Conservation (phyloP, 176 grass and related monocot genomes). For the Triticum monococcum region DNA sequence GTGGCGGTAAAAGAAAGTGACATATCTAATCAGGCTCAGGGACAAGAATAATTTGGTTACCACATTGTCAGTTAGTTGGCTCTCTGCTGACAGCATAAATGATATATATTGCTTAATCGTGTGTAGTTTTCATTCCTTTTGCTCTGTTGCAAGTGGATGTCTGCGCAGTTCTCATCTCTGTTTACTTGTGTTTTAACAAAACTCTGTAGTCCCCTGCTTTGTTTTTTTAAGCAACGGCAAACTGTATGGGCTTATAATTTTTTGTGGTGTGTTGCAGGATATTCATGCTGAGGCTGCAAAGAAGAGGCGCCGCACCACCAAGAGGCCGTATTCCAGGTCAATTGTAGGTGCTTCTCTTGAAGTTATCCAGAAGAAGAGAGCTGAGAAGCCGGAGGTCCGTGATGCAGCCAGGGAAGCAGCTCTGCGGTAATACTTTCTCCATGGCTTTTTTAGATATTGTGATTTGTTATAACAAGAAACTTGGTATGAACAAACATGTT, state of each 20-base stretch:
- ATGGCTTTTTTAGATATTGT: neutral
- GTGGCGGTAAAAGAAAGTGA: neutral
- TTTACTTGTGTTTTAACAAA: neutral
- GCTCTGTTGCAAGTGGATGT: neutral
- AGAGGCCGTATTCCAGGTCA: constrained; percentile 41
- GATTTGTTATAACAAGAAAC: neutral
- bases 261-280: neutral
- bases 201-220: too few species aligned
- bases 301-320: constrained; percentile 43
- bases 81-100: neutral
- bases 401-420: constrained; percentile 44
- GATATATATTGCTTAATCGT: neutral
- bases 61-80: too few species aligned
- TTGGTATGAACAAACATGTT: neutral
- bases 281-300: constrained; percentile 39
- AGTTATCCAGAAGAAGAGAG: constrained; percentile 45
- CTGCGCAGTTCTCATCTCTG: neutral
- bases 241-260: neutral
- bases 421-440: constrained; percentile 27
- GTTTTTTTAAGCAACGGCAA: too few species aligned
- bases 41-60: neutral
- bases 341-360: constrained; percentile 43
- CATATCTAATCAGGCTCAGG: neutral
- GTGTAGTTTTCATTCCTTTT: neutral
- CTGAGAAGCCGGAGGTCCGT: constrained; percentile 43